These are phyloP conservation scores for Salix koriyanagi DNA, from an alignment of 345 rosid genomes.

Conservation along the genomic window DNA sequence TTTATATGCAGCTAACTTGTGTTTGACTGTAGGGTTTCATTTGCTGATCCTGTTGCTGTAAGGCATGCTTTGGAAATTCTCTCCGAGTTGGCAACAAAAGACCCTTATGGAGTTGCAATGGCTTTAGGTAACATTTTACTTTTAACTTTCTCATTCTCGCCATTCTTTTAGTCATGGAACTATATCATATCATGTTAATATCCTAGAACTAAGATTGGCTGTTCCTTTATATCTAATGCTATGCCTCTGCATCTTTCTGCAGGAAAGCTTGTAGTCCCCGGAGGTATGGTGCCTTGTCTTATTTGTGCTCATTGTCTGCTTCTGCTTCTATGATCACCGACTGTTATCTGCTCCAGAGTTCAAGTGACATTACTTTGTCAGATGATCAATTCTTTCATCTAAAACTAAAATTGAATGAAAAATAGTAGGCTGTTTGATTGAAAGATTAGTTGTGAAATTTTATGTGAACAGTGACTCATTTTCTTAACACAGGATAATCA, in stretches of 20 bases:
- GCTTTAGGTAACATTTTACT: slow-evolving; percentile 57
- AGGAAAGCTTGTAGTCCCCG: slow-evolving; percentile 83
- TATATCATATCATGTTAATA: not conserved
- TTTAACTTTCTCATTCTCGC: not conserved
- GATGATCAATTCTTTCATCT: not conserved
- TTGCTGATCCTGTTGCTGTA: slow-evolving; percentile 98
- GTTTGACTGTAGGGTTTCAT: slow-evolving; percentile 59
- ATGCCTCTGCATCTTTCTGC: slow-evolving; percentile 37
- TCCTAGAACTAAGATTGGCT: slow-evolving; percentile 2
- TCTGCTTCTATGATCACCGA: not conserved
- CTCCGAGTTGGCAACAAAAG: slow-evolving; percentile 76
- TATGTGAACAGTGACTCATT: not conserved
- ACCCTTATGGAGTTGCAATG: slow-evolving; percentile 95
- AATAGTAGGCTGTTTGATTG: not conserved
- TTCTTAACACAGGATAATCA: not conserved
- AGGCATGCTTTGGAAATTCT: slow-evolving; percentile 92
- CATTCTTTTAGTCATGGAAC: not conserved
- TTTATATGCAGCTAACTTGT: slow-evolving; percentile 3
- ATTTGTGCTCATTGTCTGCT: not conserved
- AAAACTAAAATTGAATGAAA: not conserved
- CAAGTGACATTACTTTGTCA: not conserved
- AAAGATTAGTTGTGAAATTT: not conserved
- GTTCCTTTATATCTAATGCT: slow-evolving; percentile 16
- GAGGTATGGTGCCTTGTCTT: slow-evolving; percentile 49
- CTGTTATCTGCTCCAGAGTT: not conserved